Conservation (phyloP, 768 basidiomycete species). For the Trametes sanguinea region DNA sequence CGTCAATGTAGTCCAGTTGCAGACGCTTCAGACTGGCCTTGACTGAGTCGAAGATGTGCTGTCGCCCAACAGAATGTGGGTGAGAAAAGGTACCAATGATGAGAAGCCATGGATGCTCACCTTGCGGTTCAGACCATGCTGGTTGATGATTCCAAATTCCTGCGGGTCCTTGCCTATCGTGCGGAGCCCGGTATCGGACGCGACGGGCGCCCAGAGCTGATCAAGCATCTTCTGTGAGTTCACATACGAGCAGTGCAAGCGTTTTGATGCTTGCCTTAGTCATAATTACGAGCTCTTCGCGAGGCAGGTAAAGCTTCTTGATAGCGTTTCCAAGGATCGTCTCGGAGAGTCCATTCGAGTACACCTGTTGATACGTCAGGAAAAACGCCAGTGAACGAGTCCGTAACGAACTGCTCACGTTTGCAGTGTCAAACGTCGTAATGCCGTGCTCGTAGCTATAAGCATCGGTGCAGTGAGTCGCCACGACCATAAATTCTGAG, state of each 20-base stretch:
- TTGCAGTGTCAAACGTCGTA: conserved; percentile 42
- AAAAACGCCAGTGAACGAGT: not conserved
- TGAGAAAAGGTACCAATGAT: not conserved
- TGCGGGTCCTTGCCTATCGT: conserved; percentile 6
- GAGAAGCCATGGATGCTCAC: conserved; percentile 12
- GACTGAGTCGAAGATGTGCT: conserved; percentile 76
- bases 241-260: not conserved
- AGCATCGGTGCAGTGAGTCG: not conserved
- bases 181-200: conserved; percentile 10
- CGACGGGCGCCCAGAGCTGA: conserved; percentile 24
- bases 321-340: conserved; percentile 49
- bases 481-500: not conserved
- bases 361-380: conserved; percentile 27
- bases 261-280: conserved; percentile 41
- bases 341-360: conserved; percentile 46
- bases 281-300: conserved; percentile 52
- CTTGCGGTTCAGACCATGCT: conserved; percentile 40
- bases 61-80: not conserved
- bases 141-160: conserved; percentile 39
- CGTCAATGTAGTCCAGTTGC: conserved; percentile 65
- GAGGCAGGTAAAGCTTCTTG: conserved; percentile 45
- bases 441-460: conserved; percentile 44
- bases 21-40: conserved; percentile 65
- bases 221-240: too few relatives aligned
- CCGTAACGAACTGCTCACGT: conserved; percentile 23